phyloP scores from a whole-genome alignment of 2,329 filamentous ascomycete genomes.

The Sclerotinia glacialis region DNA sequence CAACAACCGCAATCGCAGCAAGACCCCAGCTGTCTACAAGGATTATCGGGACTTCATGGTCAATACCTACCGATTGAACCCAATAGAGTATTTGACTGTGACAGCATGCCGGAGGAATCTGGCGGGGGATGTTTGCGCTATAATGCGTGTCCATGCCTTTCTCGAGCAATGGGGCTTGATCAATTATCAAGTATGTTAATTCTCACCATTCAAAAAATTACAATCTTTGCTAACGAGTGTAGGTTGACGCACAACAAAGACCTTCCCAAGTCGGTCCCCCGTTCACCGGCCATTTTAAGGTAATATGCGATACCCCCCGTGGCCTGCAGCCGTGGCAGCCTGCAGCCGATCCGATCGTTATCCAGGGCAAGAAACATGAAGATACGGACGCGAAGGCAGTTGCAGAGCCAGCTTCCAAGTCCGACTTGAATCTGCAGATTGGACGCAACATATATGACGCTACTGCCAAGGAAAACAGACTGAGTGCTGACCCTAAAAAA shows the following conservation, averaged over 20 bases:
- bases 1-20: constrained; percentile 96
- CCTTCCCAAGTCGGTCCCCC: constrained; percentile 94
- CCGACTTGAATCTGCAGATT: constrained; percentile 86
- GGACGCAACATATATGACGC: constrained; percentile 93
- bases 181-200: constrained; percentile 80
- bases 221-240: constrained; percentile 36
- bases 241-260: constrained; percentile 95
- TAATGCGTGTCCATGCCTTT: constrained; percentile 98
- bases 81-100: constrained; percentile 92
- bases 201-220: background rate
- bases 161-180: constrained; percentile 98
- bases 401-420: constrained; percentile 64
- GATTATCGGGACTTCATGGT: constrained; percentile 99
- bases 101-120: constrained; percentile 93
- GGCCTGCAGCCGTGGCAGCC: constrained; percentile 95
- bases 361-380: constrained; percentile 57
- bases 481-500: constrained; percentile 66
- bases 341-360: constrained; percentile 67
- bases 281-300: constrained; percentile 95
- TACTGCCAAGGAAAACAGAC: constrained; percentile 70
- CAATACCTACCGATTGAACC: constrained; percentile 96
- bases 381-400: constrained; percentile 54
- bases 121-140: constrained; percentile 95
- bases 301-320: constrained; percentile 91
- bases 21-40: constrained; percentile 95